Base-by-base conservation (phyloP, 306 rosid species). In the Castanospermum australe region DNA sequence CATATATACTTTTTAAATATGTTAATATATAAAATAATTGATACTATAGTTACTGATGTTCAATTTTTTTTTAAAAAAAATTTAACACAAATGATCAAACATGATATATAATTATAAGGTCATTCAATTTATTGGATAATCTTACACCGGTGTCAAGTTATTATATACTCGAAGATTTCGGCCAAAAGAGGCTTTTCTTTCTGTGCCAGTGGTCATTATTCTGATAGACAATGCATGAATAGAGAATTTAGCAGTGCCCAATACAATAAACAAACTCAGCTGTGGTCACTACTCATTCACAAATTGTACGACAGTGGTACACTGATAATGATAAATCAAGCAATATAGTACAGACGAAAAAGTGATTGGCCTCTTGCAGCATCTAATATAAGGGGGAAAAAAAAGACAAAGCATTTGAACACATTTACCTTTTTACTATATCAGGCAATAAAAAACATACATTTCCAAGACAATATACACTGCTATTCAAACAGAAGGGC, bases 391-490 rank as follows among this genome's bases (percentile, higher is more conserved):
- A n/a, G 76, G 2, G 30, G 51, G 1, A 8, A 7, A 47, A 69
- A 24, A 30, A 77, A 67, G 35, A 54, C 32, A 67, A 6, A 17
- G 9, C 73, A 74, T 51, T 25, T 45, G 75, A 25, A 12, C 73
- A 52, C 79, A 84, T 20, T 51, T 7, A 30, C 79, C 75, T 44
- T 32, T 17, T 48, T 8, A 81, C 81, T 70, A 50, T 77, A 12
- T 64, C 81, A 42, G 56, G n/a, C n/a, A n/a, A n/a, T n/a, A n/a
- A n/a, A 81, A 71, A 79, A 77, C 70, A 48, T 73, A 85, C 80
- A 85, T 52, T 61, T 76, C 51, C 6, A 71, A 54, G 74, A 72
- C 30, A 83, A 68, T 83, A 87, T 83, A 87, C 87, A 89, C 86
- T 48, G 11, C 15, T 9, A 42, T 54, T 63, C 73, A 35, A 62